Evolutionary conservation across 768 basidiomycete species (phyloP), one percentile per base, ranked within the genome.

Genomic region (Boletus huronensis): DNA sequence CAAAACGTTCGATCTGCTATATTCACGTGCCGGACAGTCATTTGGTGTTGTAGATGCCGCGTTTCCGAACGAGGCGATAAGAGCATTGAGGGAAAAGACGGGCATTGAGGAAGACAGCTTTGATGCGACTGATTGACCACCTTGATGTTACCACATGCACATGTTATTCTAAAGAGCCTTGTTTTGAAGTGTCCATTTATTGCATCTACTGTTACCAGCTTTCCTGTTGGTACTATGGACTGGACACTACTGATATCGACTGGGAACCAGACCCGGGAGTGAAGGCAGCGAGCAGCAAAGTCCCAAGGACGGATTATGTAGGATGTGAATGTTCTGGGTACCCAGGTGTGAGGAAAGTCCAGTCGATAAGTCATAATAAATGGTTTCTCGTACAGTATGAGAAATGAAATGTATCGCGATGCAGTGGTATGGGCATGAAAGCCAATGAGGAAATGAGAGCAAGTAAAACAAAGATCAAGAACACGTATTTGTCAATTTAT

Each of bases 401-500:
- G 48, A 49, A 55, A 50, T 60, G 48, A 49, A 55, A 50, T 60
- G 67, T 55, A 48, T 65, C 51, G 38, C 52, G 9, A 54, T 57
- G 56, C 47, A 39, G 40, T 60, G 59, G 63, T 64, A 54, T 56
- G 26, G 57, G 54, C 54, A 48, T 52, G 42, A 31, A 29, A 51
- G 46, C 50, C 53, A 32, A 53, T 23, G 40, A 49, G 29, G 46
- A 48, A 55, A 54, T 32, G 36, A 47, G 47, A 55, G 48, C 29
- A 51, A 36, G 52, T 21, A 36, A 47, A 56, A 53, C 31, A 50
- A 38, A 21, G 36, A 52, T 63, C 50, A 71, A 53, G 60, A 16
- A 54, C 62, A 64, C 17, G 61, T 57, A 36, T 50, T 61, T 49
- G 58, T 56, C 66, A 67, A 26, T 46, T 38, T 76, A 67, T 93